A percentile compares a stretch with the other conserved stretches of the same genome.
Evolutionary conservation across 139 green algal species (phyloP).

Genomic region (Chlorella sp.): DNA sequence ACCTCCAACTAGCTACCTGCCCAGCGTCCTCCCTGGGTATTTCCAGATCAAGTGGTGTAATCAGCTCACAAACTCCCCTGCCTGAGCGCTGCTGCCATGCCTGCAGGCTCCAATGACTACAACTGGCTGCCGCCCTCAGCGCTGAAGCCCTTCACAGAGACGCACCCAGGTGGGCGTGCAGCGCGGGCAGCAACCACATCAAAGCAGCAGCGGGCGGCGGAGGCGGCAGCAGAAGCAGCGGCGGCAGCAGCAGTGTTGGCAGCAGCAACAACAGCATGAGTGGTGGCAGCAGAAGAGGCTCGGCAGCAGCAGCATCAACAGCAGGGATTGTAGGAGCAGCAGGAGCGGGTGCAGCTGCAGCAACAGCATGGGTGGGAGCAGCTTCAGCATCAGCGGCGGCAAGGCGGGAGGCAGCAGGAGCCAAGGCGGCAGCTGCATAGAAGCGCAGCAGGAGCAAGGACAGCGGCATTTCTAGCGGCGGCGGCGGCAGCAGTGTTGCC

Average conservation of each 20-base stretch:
- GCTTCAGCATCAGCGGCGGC: neutral
- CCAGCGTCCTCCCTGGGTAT: too few relatives aligned
- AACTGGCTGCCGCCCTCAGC: constrained; percentile 37
- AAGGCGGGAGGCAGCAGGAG: neutral
- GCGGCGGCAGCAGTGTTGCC: too few relatives aligned
- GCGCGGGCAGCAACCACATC: neutral
- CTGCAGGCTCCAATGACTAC: constrained; percentile 37
- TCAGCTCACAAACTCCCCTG: neutral
- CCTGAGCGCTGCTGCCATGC: too few relatives aligned
- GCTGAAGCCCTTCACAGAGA: constrained; percentile 29
- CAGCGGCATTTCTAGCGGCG: too few relatives aligned
- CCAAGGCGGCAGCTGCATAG: too few relatives aligned
- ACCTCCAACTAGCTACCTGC: too few relatives aligned
- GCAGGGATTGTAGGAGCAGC: too few relatives aligned
- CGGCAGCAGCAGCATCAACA: neutral
- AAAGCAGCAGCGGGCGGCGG: too few relatives aligned
- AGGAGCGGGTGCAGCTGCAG: too few relatives aligned
- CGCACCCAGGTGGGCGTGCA: neutral
- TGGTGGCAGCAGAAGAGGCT: neutral
- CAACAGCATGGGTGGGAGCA: neutral
- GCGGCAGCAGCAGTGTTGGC: too few relatives aligned
- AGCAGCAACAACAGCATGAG: neutral
- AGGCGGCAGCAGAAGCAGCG: neutral
- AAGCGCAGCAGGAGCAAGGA: too few relatives aligned
- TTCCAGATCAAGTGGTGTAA: too few relatives aligned